A percentile compares a stretch with the other conserved stretches of the same genome.
Evolutionary conservation across 768 basidiomycete species (phyloP).

Genomic region (Xerocomus spinulosus): DNA sequence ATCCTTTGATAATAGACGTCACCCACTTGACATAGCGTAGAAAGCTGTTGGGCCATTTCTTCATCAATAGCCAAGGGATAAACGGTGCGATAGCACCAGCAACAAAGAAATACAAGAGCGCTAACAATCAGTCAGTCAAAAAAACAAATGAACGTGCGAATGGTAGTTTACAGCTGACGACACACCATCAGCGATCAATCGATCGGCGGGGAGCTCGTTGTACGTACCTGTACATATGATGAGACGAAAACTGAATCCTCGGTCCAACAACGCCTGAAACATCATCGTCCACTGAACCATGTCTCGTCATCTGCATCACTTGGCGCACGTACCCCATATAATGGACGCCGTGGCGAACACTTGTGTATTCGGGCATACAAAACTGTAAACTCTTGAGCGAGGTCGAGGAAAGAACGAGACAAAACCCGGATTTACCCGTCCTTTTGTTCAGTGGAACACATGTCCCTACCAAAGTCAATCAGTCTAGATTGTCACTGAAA

Average conservation of each 20-base stretch:
- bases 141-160: slow-evolving; percentile 6
- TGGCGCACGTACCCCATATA: slow-evolving; percentile 35
- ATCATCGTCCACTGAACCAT: slow-evolving; percentile 11
- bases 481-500: background rate
- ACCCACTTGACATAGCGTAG: slow-evolving; percentile 66
- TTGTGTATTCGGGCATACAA: slow-evolving; percentile 48
- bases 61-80: slow-evolving; percentile 56
- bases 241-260: slow-evolving; percentile 47
- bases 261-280: slow-evolving; percentile 66
- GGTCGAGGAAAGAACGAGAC: background rate
- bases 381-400: slow-evolving; percentile 25
- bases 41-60: slow-evolving; percentile 56
- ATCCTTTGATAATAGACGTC: slow-evolving; percentile 2
- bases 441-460: slow-evolving; percentile 43
- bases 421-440: slow-evolving; percentile 25
- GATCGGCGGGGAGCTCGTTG: background rate
- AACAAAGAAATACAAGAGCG: slow-evolving; percentile 67
- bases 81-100: slow-evolving; percentile 65
- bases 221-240: slow-evolving; percentile 56
- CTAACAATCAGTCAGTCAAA: slow-evolving; percentile 33
- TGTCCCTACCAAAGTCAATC: slow-evolving; percentile 31
- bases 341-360: slow-evolving; percentile 56
- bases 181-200: slow-evolving; percentile 12
- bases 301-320: background rate
- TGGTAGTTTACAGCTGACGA: slow-evolving; percentile 13